phyloP scores from a whole-genome alignment of 768 basidiomycete genomes.

The Pleurotus tuber-regium region DNA sequence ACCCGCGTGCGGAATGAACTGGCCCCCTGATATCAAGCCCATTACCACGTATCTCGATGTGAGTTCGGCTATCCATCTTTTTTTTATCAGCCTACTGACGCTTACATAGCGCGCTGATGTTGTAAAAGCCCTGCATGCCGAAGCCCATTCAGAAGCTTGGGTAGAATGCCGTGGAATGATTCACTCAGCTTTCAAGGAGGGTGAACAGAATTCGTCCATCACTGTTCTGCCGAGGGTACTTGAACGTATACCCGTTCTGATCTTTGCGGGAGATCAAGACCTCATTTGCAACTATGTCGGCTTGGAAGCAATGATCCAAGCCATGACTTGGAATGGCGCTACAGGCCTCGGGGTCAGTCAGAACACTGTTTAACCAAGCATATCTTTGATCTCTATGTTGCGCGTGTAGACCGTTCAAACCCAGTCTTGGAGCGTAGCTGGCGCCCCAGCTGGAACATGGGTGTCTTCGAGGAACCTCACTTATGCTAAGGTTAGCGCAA shows the following conservation, averaged over 20 bases:
- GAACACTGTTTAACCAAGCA: no score
- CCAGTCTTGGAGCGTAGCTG: slow-evolving; percentile 74
- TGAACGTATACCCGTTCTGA: slow-evolving; percentile 76
- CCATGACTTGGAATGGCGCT: slow-evolving; percentile 82
- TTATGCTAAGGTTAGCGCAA: slow-evolving; percentile 72
- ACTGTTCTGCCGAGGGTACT: slow-evolving; percentile 76
- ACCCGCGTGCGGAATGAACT: slow-evolving; percentile 96
- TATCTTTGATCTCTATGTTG: no score
- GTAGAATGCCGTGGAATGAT: slow-evolving; percentile 78
- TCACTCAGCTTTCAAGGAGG: slow-evolving; percentile 55
- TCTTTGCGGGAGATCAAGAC: slow-evolving; percentile 96
- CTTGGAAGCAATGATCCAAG: slow-evolving; percentile 79
- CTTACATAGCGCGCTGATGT: slow-evolving; percentile 72
- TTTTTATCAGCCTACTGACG: slow-evolving; percentile 3
- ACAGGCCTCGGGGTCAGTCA: slow-evolving; percentile 79
- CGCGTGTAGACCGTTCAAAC: slow-evolving; percentile 68
- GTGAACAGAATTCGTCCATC: slow-evolving; percentile 64
- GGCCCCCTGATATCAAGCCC: slow-evolving; percentile 84
- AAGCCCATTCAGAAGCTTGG: slow-evolving; percentile 76
- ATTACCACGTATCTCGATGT: slow-evolving; percentile 82
- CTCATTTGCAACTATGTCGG: slow-evolving; percentile 96
- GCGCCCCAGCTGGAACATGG: slow-evolving; percentile 86
- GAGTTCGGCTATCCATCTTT: slow-evolving; percentile 27
- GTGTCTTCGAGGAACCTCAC: slow-evolving; percentile 85
- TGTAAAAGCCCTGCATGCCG: slow-evolving; percentile 78